A percentile compares a stretch with the other conserved stretches of the same genome.
These are phyloP conservation scores for Cryphonectria japonica DNA, from an alignment of 2,329 filamentous ascomycete genomes.

Conservation along the genomic window DNA sequence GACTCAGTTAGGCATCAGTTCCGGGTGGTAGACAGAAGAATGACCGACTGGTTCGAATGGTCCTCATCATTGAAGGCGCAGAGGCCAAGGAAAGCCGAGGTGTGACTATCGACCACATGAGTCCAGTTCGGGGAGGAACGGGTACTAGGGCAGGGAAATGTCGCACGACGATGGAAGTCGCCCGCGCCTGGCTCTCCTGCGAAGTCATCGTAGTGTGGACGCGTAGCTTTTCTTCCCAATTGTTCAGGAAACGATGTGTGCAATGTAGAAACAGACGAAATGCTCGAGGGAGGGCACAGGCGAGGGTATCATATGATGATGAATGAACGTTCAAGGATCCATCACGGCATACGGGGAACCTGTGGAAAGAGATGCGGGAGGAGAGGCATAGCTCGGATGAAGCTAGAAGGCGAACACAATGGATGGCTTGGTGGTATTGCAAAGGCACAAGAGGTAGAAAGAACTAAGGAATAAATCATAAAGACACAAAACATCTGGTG, in stretches of 20 bases:
- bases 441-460: not conserved
- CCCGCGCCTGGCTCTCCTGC: not conserved
- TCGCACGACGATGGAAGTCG: not conserved
- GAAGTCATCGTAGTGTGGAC: not conserved
- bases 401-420: not conserved
- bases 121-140: not conserved
- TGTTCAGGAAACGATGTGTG: not conserved
- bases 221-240: not conserved
- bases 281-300: too few species aligned
- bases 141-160: not conserved
- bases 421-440: not conserved
- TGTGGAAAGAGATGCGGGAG: too few species aligned
- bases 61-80: too few species aligned
- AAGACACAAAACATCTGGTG: not conserved
- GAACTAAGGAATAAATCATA: not conserved
- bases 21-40: too few species aligned
- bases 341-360: too few species aligned
- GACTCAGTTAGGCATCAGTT: too few species aligned
- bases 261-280: not conserved
- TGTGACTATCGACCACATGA: too few species aligned
- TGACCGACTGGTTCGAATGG: too few species aligned
- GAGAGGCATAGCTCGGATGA: not conserved
- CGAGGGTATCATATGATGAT: too few species aligned
- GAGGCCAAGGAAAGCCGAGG: too few species aligned
- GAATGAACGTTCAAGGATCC: too few species aligned